Evolutionary conservation across 2,329 filamentous ascomycete species (phyloP).

Genomic region (Chrysoporthe austroafricana): DNA sequence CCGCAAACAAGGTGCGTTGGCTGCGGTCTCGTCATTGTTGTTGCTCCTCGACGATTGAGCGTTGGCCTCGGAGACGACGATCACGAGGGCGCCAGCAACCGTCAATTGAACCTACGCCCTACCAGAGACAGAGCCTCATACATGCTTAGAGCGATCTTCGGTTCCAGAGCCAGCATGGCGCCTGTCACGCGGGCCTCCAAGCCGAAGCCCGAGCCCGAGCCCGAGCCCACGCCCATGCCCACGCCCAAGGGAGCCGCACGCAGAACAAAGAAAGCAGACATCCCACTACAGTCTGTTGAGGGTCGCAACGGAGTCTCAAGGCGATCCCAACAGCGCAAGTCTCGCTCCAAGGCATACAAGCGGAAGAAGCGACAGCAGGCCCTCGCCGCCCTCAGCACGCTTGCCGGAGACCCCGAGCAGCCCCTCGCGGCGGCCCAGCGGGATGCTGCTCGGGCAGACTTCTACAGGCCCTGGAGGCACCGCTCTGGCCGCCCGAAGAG

Average conservation of each 20-base stretch:
- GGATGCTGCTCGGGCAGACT: not conserved
- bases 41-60: not conserved
- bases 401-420: not conserved
- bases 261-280: conserved; percentile 1
- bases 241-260: conserved; percentile 3
- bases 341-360: conserved; percentile 1
- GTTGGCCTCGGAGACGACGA: not conserved
- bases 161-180: conserved; percentile 10
- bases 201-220: conserved; percentile 7
- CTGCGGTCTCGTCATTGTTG: not conserved
- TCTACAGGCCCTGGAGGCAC: not conserved
- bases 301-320: not conserved
- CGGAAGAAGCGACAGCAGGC: conserved; percentile 9
- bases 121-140: not conserved
- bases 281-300: conserved; percentile 3
- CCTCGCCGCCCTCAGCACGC: not conserved
- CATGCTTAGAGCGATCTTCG: not conserved
- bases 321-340: not conserved
- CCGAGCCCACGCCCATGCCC: conserved; percentile 6
- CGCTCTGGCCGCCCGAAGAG: not conserved
- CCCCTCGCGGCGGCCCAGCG: not conserved
- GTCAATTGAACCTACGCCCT: not conserved
- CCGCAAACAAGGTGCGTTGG: not conserved
- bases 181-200: conserved; percentile 15
- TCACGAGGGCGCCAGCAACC: not conserved